Base-by-base conservation (phyloP, 345 rosid genomes). In the Litchi chinensis region DNA sequence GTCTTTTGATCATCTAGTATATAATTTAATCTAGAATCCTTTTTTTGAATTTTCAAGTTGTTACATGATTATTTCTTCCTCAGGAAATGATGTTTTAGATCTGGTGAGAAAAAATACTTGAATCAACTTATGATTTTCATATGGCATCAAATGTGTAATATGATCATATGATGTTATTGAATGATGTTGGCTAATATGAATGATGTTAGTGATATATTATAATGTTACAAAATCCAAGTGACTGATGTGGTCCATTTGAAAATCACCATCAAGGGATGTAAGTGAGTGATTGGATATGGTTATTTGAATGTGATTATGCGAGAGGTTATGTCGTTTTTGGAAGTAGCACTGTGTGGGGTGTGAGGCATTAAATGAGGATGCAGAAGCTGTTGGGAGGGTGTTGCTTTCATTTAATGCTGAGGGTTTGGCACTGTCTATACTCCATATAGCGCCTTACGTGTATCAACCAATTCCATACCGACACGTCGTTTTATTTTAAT, bases 301-400 rank as follows among this genome's bases (percentile, higher is more conserved):
- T 0, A n/a, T 15, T 13, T 1, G 56, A 62, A 60, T 15, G 39
- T 54, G 26, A 60, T 60, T 60, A 60, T n/a, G 65, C 28, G 28
- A 21, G 12, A 60, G 68, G 26, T 41, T 12, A 0, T 7, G 46
- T 52, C 39, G 40, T 70, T 52, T 11, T 32, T 16, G 7, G 65
- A 1, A 28, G 63, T 8, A 0, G 6, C 21, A 10, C 16, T 46
- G 75, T 19, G 71, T 60, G 21, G 54, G 75, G 5, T 19, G 62
- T 56, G 22, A 16, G 5, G 79, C 86, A 86, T 66, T 88, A 62
- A 88, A 84, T 84, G 87, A 79, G 70, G 3, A 48, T 19, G 69
- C 87, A 82, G 87, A 73, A 37, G 78, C 75, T 80, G 83, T 72
- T 80, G 80, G 81, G 68, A 37, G 80, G 66, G 77, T 16, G 82